Evolutionary conservation across 169 alveolate genomes (phyloP), one percentile per base, ranked within the genome.

Genomic region (Amoebophrya sp.): DNA sequence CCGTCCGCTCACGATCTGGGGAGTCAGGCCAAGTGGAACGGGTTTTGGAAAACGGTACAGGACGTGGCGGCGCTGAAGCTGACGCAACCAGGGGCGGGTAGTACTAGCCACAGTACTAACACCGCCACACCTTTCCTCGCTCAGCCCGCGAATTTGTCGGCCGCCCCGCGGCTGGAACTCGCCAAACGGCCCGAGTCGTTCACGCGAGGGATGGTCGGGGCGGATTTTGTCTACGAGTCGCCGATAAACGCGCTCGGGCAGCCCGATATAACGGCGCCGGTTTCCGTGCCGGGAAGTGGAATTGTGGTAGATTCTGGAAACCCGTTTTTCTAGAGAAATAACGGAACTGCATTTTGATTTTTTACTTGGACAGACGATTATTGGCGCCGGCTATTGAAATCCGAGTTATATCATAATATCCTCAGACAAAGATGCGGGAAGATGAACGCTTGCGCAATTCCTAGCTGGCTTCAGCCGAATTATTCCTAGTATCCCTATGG

Each of bases 31-130:
- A 66, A 66, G 83, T 66, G 83, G 83, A 66, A 66, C 35, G 83
- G 83, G 35, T 66, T 66, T 25, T 66, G 83, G 83, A 66, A 66
- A n/a, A 66, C 83, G 7, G 83, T 66, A 25, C 83, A 66, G 83
- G 83, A 66, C 83, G 83, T 66, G 39, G 83, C 83, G 35, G 83
- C 83, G 35, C 29, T 66, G 83, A 66, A 66, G 18, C 1, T 66
- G 83, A 18, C 66, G 18, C n/a, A n/a, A n/a, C n/a, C n/a, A n/a
- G n/a, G n/a, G n/a, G n/a, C n/a, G n/a, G n/a, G n/a, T n/a, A n/a
- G n/a, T n/a, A n/a, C n/a, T n/a, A n/a, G n/a, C n/a, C n/a, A n/a
- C n/a, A n/a, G n/a, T n/a, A n/a, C n/a, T n/a, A n/a, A n/a, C n/a
- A n/a, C n/a, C n/a, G n/a, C n/a, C n/a, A n/a, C n/a, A n/a, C n/a